Conservation (phyloP, 1,284 basidiomycete species). For the Malassezia japonica region DNA sequence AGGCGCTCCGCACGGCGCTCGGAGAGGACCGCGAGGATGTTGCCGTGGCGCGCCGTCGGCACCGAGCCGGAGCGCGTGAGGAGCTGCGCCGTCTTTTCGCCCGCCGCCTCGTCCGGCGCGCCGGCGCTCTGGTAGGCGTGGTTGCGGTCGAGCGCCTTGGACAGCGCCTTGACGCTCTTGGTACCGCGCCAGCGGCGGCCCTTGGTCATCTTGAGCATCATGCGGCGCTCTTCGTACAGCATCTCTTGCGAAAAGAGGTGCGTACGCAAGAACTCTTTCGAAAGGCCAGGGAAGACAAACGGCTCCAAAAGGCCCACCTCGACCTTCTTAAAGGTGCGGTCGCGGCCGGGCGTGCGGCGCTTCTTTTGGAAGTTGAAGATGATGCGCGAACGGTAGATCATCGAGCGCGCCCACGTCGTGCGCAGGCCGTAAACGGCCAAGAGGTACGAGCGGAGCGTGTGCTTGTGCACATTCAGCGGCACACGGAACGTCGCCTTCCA, state of each 20-base stretch:
- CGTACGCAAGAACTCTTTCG: constrained; percentile 26
- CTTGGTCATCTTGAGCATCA: constrained; percentile 38
- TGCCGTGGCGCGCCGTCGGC: constrained; percentile 31
- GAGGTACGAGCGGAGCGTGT: constrained; percentile 78
- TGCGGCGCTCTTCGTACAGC: constrained; percentile 25
- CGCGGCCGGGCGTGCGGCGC: constrained; percentile 49
- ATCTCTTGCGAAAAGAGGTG: constrained; percentile 29
- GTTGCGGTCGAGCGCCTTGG: constrained; percentile 9
- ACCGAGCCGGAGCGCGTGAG: constrained; percentile 18
- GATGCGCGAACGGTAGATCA: constrained; percentile 57
- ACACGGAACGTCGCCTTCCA: constrained; percentile 90
- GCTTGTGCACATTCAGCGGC: constrained; percentile 72
- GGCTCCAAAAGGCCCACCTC: constrained; percentile 46
- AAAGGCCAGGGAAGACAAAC: constrained; percentile 42
- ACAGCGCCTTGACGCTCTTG: constrained; percentile 16
- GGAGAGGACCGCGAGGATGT: constrained; percentile 27
- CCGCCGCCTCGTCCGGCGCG: constrained; percentile 6
- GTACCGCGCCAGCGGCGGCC: constrained; percentile 30
- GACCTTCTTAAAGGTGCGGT: constrained; percentile 41
- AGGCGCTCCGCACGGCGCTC: constrained; percentile 28
- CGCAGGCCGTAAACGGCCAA: constrained; percentile 62
- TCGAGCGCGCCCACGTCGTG: constrained; percentile 86
- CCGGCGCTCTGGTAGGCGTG: constrained; percentile 11
- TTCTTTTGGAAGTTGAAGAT: constrained; percentile 50
- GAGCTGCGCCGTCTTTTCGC: constrained; percentile 10